phyloP scores from a whole-genome alignment of 2,329 filamentous ascomycete genomes.

The Trichoderma polysporum region DNA sequence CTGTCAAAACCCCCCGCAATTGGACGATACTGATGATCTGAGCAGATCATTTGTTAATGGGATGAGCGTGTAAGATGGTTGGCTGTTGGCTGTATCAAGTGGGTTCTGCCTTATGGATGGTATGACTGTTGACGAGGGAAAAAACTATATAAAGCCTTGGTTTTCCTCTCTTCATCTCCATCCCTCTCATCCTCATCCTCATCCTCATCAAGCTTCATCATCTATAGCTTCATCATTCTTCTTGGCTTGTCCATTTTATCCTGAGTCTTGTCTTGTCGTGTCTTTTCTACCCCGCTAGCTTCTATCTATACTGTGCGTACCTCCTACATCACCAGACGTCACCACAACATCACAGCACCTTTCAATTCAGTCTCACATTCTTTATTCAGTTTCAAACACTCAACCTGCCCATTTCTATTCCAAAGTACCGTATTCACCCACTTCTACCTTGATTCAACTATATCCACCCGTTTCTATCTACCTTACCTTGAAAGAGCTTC shows the following conservation, averaged over 20 bases:
- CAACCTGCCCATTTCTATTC: too few relatives aligned
- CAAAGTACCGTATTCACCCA: too few relatives aligned
- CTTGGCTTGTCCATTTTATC: neutral
- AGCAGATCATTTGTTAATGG: too few relatives aligned
- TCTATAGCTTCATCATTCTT: neutral
- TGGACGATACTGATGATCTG: too few relatives aligned
- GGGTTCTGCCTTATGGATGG: neutral
- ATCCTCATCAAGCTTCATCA: neutral
- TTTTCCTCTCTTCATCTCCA: neutral
- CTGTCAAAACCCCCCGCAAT: neutral
- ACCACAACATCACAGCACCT: neutral
- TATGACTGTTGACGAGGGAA: neutral
- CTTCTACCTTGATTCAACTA: too few relatives aligned
- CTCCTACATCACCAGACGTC: neutral
- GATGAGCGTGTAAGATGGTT: conserved; percentile 9
- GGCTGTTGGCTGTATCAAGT: conserved; percentile 5
- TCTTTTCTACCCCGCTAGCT: neutral
- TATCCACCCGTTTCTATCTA: too few relatives aligned
- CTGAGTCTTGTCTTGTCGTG: neutral
- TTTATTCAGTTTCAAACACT: too few relatives aligned
- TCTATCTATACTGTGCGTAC: neutral
- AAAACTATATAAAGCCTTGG: neutral
- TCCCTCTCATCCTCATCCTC: neutral
- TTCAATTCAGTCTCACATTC: too few relatives aligned
- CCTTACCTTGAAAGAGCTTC: too few relatives aligned